Evolutionary conservation across 352 stramenopile genomes (phyloP).

Genomic region (Phytopythium chamaehyphon): DNA sequence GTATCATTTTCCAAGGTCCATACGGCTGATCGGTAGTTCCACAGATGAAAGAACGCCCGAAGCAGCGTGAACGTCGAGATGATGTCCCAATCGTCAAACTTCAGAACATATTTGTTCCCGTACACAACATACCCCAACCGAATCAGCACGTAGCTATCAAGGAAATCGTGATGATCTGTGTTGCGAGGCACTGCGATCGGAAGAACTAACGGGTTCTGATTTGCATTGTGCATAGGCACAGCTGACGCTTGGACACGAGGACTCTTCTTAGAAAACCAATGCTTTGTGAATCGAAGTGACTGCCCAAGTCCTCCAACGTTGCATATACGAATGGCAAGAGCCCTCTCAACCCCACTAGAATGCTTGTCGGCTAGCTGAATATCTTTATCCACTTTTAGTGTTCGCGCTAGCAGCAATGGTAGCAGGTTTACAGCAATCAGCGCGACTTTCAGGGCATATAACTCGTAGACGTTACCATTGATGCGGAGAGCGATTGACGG

Average conservation of each 20-base stretch:
- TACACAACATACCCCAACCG: slow-evolving; percentile 7
- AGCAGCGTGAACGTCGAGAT: neutral
- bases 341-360: neutral
- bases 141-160: slow-evolving; percentile 11
- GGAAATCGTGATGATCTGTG: slow-evolving; percentile 5
- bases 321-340: neutral
- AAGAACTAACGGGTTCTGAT: neutral
- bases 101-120: slow-evolving; percentile 4
- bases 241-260: neutral
- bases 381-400: neutral
- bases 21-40: slow-evolving; percentile 5
- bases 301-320: slow-evolving; percentile 7
- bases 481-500: slow-evolving; percentile 10
- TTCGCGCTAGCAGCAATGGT: slow-evolving; percentile 1
- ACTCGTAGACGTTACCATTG: slow-evolving; percentile 20
- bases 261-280: neutral
- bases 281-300: slow-evolving; percentile 12
- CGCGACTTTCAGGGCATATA: slow-evolving; percentile 11
- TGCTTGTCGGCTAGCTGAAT: neutral
- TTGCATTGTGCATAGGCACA: too few relatives aligned
- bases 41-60: neutral
- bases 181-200: neutral
- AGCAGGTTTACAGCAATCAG: slow-evolving; percentile 12
- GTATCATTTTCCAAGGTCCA: slow-evolving; percentile 3
- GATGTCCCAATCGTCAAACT: slow-evolving; percentile 4